Conservation (phyloP, 2,329 filamentous ascomycete species). For the Cladophialophora yegresii region DNA sequence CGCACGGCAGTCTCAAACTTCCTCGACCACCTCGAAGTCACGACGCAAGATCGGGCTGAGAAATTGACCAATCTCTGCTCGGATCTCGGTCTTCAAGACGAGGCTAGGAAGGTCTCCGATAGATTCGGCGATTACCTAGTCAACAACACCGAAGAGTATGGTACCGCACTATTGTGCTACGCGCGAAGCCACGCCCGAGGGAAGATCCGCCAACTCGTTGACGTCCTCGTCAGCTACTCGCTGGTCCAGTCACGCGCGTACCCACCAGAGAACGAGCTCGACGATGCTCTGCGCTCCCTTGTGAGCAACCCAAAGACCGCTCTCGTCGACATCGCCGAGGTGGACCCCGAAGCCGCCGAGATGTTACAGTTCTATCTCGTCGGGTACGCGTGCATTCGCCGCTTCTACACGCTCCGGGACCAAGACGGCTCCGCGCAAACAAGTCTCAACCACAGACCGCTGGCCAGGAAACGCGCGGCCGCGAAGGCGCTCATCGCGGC, state of each 20-base stretch:
- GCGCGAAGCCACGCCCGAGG: slow-evolving; percentile 75
- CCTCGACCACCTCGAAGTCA: slow-evolving; percentile 70
- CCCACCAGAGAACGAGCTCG: slow-evolving; percentile 70
- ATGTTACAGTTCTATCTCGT: slow-evolving; percentile 83
- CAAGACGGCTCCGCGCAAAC: slow-evolving; percentile 46
- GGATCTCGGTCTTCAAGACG: slow-evolving; percentile 73
- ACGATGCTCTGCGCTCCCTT: slow-evolving; percentile 69
- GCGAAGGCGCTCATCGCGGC: slow-evolving; percentile 77
- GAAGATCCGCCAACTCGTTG: slow-evolving; percentile 82
- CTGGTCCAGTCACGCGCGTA: slow-evolving; percentile 81
- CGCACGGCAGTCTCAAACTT: slow-evolving; percentile 74
- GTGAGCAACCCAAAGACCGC: slow-evolving; percentile 71
- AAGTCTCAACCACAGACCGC: slow-evolving; percentile 44
- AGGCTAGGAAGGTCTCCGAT: slow-evolving; percentile 81
- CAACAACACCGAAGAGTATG: slow-evolving; percentile 73
- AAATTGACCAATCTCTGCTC: slow-evolving; percentile 78
- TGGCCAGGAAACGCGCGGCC: slow-evolving; percentile 67
- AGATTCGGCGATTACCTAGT: slow-evolving; percentile 79
- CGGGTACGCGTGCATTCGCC: slow-evolving; percentile 86
- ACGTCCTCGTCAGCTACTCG: slow-evolving; percentile 83
- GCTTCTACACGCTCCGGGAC: slow-evolving; percentile 88
- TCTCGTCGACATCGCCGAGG: slow-evolving; percentile 69
- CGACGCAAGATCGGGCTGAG: slow-evolving; percentile 72
- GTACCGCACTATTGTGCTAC: slow-evolving; percentile 86
- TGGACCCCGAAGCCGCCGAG: slow-evolving; percentile 78